Base-by-base conservation (phyloP, 208 protist genomes). In the Trypanosoma grayi region DNA sequence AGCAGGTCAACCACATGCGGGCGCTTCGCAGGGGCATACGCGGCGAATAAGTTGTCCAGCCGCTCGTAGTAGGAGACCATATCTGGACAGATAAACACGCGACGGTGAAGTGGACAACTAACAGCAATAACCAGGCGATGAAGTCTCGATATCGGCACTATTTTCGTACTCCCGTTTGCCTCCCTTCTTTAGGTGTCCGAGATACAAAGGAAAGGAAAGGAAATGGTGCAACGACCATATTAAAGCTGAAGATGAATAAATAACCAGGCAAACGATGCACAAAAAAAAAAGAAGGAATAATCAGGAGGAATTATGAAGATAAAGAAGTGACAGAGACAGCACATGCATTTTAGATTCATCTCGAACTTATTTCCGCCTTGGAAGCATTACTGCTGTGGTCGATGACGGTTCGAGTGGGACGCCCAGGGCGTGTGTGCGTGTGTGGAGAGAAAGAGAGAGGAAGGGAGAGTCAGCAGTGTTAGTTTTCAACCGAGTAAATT, bases 21-120 rank as follows among this genome's bases (percentile, higher is more conserved):
- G 9, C 77, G 69, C 64, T 89, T 86, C 27, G 53, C 56, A 9
- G 78, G 73, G 25, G 79, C 80, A 52, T 90, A 90, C 33, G 39
- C 60, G 28, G 64, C 28, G 63, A 84, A 85, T 13, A 90, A 41
- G 1, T 72, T 73, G 1, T 76, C 53, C 5, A 90, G 61, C 7
- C 76, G 73, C 45, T 83, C 75, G 14, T 73, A 60, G 45, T 85
- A 82, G 7, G 43, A 36, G 11, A 30, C 14, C 44, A 61, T 61
- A 39, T 39, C 34, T 7, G 34, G 34, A 11, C 11, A 11, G 34
- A 11, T n/a, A n/a, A n/a, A n/a, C n/a, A n/a, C n/a, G n/a, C n/a
- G n/a, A n/a, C 7, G 11, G 7, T 11, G 34, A 39, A 11, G 7
- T 11, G 34, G 9, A 39, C 34, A 39, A 39, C 7, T 46, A 18